These are phyloP conservation scores for Metschnikowia henanensis DNA, from an alignment of 805 yeast species.

Conservation along the genomic window DNA sequence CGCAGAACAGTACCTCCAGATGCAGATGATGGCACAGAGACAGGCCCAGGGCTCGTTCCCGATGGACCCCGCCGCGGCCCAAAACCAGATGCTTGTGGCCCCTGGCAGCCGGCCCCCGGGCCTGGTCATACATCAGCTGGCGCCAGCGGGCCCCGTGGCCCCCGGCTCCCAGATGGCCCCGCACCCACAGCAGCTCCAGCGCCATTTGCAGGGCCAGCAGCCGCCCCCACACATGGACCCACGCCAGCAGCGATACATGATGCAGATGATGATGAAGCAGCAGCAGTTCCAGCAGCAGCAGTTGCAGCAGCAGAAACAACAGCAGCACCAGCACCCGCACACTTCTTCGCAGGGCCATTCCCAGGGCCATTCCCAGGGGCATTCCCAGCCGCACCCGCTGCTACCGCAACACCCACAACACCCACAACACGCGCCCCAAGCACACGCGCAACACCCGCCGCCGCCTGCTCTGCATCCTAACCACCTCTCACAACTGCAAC, in stretches of 20 bases:
- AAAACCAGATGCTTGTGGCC: not conserved
- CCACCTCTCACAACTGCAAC: constrained; percentile 2
- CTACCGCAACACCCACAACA: constrained; percentile 9
- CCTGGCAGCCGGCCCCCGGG: not conserved
- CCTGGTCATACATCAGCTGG: constrained; percentile 2
- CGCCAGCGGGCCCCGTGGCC: constrained; percentile 1
- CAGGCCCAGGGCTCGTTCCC: constrained; percentile 41
- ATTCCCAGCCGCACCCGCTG: constrained; percentile 11
- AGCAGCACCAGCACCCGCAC: constrained; percentile 17
- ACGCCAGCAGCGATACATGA: constrained; percentile 24
- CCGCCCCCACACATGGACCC: constrained; percentile 11
- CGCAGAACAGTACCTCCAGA: constrained; percentile 72
- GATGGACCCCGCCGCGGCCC: not conserved
- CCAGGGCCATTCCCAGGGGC: no score
- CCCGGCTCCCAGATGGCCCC: not conserved
- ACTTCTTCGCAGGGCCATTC: no score
- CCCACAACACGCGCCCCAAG: not conserved
- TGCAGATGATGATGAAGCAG: constrained; percentile 27
- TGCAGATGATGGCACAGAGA: constrained; percentile 56
- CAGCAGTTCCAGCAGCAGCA: constrained; percentile 19
- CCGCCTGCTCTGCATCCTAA: constrained; percentile 12
- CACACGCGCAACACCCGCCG: constrained; percentile 9
- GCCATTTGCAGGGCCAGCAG: constrained; percentile 1
- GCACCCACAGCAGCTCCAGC: constrained; percentile 4
- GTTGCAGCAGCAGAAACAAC: constrained; percentile 25